These are phyloP conservation scores for Dactylis glomerata DNA, from an alignment of 176 grass and related monocot genomes.

Conservation along the genomic window DNA sequence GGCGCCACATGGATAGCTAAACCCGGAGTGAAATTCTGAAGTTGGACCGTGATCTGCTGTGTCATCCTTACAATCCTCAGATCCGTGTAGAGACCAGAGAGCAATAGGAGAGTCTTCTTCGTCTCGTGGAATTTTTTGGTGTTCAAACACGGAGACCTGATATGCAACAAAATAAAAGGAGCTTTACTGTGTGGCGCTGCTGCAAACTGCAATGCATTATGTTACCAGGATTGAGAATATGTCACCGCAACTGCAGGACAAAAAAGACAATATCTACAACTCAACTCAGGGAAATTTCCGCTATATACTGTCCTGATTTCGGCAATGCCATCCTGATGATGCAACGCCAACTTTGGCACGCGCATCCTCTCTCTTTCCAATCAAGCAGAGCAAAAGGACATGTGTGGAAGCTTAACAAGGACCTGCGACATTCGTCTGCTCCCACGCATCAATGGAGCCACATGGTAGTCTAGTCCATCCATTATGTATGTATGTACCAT, in stretches of 20 bases:
- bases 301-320: neutral
- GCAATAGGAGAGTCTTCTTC: neutral
- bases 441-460: neutral
- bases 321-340: neutral
- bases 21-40: too few relatives aligned
- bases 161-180: neutral
- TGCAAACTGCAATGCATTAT: too few relatives aligned
- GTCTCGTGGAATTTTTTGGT: too few relatives aligned
- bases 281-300: neutral
- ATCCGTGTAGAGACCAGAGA: neutral
- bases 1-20: too few relatives aligned
- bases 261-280: neutral
- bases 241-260: neutral
- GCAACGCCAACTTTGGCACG: neutral
- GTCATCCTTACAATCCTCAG: neutral
- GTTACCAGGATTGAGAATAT: neutral
- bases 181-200: too few relatives aligned
- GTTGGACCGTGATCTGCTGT: neutral
- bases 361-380: neutral
- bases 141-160: too few relatives aligned
- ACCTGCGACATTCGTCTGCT: slow-evolving; percentile 9
- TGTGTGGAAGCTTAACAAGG: neutral
- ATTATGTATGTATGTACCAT: neutral
- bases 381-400: neutral
- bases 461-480: neutral